Percentiles rank a stretch among this genome's conserved stretches.
These are phyloP conservation scores for Plasmodium chabaudi DNA, from an alignment of 169 alveolate genomes.

Conservation along the genomic window DNA sequence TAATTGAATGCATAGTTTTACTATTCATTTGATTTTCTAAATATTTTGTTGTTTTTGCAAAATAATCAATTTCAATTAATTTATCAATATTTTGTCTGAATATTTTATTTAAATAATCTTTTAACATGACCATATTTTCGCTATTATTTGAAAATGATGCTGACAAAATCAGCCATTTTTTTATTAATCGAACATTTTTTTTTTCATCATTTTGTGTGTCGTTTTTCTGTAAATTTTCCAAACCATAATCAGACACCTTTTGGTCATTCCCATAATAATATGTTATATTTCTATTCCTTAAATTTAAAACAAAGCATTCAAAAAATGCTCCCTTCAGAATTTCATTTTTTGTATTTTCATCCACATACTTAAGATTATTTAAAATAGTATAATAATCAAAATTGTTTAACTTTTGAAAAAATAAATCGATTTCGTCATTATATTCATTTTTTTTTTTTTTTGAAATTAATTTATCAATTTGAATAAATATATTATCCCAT, in stretches of 20 bases:
- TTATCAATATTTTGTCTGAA: conserved; percentile 50
- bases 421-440: conserved; percentile 17
- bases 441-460: conserved; percentile 39
- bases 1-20: conserved; percentile 58
- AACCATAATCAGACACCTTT: background rate
- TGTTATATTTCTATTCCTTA: conserved; percentile 44
- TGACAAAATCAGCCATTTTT: conserved; percentile 31
- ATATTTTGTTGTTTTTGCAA: conserved; percentile 47
- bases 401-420: conserved; percentile 23
- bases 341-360: conserved; percentile 33
- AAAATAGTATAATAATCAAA: conserved; percentile 28
- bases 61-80: conserved; percentile 21
- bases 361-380: conserved; percentile 40
- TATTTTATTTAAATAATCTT: conserved; percentile 63
- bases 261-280: background rate
- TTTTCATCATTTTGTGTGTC: conserved; percentile 20
- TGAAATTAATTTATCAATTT: conserved; percentile 37
- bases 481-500: conserved; percentile 57
- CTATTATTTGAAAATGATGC: conserved; percentile 4
- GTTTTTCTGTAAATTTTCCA: background rate
- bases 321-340: conserved; percentile 35
- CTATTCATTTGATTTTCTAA: conserved; percentile 64
- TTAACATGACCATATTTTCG: conserved; percentile 37
- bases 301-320: conserved; percentile 37
- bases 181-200: conserved; percentile 41